These are phyloP conservation scores for Colletotrichum musicola DNA, from an alignment of 2,329 filamentous ascomycete genomes.

Conservation along the genomic window DNA sequence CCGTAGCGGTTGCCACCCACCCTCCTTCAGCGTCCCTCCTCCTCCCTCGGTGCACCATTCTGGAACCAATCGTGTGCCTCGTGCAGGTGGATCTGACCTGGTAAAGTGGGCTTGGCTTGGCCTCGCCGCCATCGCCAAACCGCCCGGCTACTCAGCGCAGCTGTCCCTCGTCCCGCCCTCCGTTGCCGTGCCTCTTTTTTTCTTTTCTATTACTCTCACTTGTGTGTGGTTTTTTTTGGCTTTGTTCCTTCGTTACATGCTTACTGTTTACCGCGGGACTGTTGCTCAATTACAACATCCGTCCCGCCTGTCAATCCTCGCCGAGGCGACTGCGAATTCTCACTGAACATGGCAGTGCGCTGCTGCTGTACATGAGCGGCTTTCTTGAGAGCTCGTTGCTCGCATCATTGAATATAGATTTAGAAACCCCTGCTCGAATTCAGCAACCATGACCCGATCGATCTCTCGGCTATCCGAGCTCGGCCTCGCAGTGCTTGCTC, in stretches of 20 bases:
- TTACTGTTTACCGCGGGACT: conserved; percentile 5
- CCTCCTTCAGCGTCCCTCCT: neutral
- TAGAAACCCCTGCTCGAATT: neutral
- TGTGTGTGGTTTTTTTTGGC: conserved; percentile 3
- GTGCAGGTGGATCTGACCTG: conserved; percentile 38
- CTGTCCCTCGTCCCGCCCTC: conserved; percentile 13
- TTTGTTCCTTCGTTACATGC: neutral
- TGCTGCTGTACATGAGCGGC: conserved; percentile 31
- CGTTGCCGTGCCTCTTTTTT: conserved; percentile 2
- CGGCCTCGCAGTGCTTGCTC: conserved; percentile 24
- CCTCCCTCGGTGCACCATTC: conserved; percentile 21
- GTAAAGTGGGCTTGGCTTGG: conserved; percentile 30
- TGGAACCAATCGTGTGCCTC: conserved; percentile 36
- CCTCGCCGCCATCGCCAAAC: conserved; percentile 30
- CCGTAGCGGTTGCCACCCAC: conserved; percentile 12
- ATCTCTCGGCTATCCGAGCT: neutral
- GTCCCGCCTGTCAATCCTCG: conserved; percentile 5
- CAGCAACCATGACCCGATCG: conserved; percentile 24
- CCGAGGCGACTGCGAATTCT: conserved; percentile 8
- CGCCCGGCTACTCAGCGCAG: conserved; percentile 18
- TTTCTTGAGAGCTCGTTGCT: conserved; percentile 34
- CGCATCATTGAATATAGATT: conserved; percentile 1
- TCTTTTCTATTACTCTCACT: conserved; percentile 5
- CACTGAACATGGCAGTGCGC: conserved; percentile 38
- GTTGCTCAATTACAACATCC: neutral